Evolutionary conservation across 305 asterid species (phyloP).

Genomic region (Coffea humblotiana): DNA sequence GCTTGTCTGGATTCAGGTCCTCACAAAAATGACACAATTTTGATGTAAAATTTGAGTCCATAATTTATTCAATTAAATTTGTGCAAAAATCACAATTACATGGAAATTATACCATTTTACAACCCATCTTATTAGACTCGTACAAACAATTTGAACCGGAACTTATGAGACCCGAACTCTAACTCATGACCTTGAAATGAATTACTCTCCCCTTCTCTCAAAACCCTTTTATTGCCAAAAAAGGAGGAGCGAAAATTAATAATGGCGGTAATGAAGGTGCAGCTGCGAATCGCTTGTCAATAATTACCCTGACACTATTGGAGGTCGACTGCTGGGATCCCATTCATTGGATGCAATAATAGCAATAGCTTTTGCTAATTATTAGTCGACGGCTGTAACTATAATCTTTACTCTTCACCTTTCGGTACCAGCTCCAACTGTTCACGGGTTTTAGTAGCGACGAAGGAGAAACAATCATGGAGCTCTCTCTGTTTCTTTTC

Average conservation of each 20-base stretch:
- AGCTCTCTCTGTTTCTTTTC: neutral
- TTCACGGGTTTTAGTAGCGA: neutral
- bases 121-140: too few species aligned
- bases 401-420: neutral
- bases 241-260: neutral
- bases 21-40: too few species aligned
- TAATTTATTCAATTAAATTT: too few species aligned
- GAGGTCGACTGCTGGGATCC: neutral
- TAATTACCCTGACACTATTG: neutral
- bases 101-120: too few species aligned
- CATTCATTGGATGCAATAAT: conserved; percentile 6
- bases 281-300: neutral
- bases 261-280: conserved; percentile 2
- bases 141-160: too few species aligned
- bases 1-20: too few species aligned
- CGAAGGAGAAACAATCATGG: neutral
- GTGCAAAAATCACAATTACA: too few species aligned
- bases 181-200: too few species aligned
- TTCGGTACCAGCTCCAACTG: neutral
- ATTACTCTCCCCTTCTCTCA: too few species aligned
- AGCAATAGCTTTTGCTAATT: conserved; percentile 7
- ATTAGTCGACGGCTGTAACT: neutral
- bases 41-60: too few species aligned
- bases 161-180: too few species aligned
- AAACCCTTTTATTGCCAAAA: neutral